phyloP scores from a whole-genome alignment of 208 protist genomes.

The Trypanosomatidae sp. region DNA sequence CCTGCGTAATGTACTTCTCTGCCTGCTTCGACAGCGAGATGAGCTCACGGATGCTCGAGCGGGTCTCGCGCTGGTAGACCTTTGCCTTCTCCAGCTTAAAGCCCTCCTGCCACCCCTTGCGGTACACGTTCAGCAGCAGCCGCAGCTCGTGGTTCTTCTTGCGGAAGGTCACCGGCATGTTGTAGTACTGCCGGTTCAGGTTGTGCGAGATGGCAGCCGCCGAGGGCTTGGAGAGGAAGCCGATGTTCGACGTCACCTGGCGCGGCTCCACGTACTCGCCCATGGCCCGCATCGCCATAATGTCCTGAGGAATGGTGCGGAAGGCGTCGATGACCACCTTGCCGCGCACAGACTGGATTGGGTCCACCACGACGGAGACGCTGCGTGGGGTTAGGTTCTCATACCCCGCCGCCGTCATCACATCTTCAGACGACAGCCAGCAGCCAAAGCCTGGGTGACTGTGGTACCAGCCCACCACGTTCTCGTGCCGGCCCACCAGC shows the following conservation, averaged over 20 bases:
- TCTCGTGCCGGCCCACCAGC: slow-evolving; percentile 98
- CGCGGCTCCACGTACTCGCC: slow-evolving; percentile 92
- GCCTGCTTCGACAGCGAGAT: slow-evolving; percentile 72
- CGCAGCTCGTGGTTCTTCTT: slow-evolving; percentile 99
- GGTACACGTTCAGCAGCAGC: slow-evolving; percentile 99
- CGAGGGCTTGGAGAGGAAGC: slow-evolving; percentile 98
- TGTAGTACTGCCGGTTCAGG: slow-evolving; percentile 99
- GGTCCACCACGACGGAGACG: slow-evolving; percentile 99
- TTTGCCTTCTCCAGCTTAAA: slow-evolving; percentile 87
- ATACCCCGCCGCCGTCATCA: slow-evolving; percentile 98
- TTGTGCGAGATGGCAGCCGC: slow-evolving; percentile 98
- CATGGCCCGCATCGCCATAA: slow-evolving; percentile 88
- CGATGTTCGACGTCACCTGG: slow-evolving; percentile 99
- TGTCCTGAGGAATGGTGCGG: slow-evolving; percentile 95
- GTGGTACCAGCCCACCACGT: slow-evolving; percentile 99
- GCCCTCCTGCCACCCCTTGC: slow-evolving; percentile 98
- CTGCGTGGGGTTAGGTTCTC: slow-evolving; percentile 97
- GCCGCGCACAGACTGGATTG: slow-evolving; percentile 99
- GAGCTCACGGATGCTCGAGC: slow-evolving; percentile 70
- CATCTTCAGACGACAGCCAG: slow-evolving; percentile 99
- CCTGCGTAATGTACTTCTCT: slow-evolving; percentile 82
- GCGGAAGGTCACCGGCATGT: slow-evolving; percentile 98
- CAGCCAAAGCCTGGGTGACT: slow-evolving; percentile 99
- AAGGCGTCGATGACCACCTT: slow-evolving; percentile 99
- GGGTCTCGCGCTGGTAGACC: slow-evolving; percentile 64